phyloP scores from a whole-genome alignment of 2,329 filamentous ascomycete genomes.

The Hymenoscyphus fructigenus region DNA sequence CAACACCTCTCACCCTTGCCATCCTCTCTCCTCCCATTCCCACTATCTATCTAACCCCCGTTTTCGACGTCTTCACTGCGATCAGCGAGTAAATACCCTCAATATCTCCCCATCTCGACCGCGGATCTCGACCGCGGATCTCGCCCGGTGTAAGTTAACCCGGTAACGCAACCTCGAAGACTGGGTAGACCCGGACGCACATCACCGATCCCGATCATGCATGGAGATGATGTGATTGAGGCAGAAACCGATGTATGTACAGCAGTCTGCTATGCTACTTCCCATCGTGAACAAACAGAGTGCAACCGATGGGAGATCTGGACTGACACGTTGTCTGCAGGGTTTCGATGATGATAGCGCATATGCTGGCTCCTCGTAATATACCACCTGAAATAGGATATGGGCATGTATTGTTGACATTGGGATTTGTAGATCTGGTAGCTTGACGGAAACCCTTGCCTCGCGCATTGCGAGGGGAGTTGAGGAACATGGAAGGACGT shows the following conservation, averaged over 20 bases:
- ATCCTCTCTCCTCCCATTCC: neutral
- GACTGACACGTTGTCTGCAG: conserved; percentile 10
- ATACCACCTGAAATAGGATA: neutral
- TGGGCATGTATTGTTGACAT: neutral
- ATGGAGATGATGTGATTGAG: conserved; percentile 13
- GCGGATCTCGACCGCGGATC: neutral
- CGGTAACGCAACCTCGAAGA: neutral
- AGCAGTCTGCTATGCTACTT: neutral
- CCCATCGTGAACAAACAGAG: too few relatives aligned
- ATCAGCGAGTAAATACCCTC: neutral
- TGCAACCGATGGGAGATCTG: neutral
- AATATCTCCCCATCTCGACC: neutral
- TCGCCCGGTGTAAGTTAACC: neutral
- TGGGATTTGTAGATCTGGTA: conserved; percentile 16
- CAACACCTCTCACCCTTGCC: neutral
- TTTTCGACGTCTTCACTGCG: neutral
- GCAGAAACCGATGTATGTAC: conserved; percentile 14
- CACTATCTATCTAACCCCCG: neutral
- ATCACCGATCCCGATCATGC: neutral
- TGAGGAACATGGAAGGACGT: conserved; percentile 30
- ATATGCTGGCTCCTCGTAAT: conserved; percentile 23
- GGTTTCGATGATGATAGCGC: conserved; percentile 24
- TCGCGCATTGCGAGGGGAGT: conserved; percentile 26
- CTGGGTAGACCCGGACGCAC: neutral
- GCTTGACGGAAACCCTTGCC: conserved; percentile 25